These are phyloP conservation scores for Sclerotinia spermophila DNA, from an alignment of 2,329 filamentous ascomycete species.

Conservation along the genomic window DNA sequence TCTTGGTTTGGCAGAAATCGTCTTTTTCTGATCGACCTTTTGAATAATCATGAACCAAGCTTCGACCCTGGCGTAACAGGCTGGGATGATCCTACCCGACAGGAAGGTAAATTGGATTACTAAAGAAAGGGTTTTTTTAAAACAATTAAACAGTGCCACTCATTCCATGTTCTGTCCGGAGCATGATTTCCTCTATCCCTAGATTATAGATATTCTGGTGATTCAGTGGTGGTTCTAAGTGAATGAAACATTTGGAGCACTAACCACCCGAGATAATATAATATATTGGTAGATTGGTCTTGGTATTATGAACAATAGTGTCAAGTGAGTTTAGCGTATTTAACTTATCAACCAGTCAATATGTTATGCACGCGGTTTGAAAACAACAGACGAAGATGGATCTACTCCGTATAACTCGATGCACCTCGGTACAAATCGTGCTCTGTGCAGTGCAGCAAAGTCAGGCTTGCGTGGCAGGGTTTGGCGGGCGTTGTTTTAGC, in stretches of 20 bases:
- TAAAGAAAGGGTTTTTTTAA: not conserved
- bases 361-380: not conserved
- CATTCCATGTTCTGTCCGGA: not conserved
- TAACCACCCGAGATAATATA: not conserved
- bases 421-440: slow-evolving; percentile 2
- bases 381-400: not conserved
- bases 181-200: not conserved
- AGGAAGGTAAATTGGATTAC: slow-evolving; percentile 3
- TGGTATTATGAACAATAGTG: not conserved
- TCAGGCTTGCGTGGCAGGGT: slow-evolving; percentile 5
- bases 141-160: not conserved
- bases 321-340: slow-evolving; percentile 8
- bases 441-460: slow-evolving; percentile 8
- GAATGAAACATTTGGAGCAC: not conserved
- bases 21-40: not conserved
- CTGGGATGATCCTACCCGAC: slow-evolving; percentile 2
- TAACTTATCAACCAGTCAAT: not conserved
- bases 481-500: not conserved
- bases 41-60: not conserved
- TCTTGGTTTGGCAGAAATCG: slow-evolving; percentile 14
- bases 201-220: not conserved
- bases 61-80: not conserved
- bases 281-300: not conserved
- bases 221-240: not conserved
- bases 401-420: not conserved